Percentiles rank a stretch among this genome's conserved stretches.
Evolutionary conservation across 352 stramenopile genomes (phyloP).

Genomic region (Phytophthora niederhauseri): DNA sequence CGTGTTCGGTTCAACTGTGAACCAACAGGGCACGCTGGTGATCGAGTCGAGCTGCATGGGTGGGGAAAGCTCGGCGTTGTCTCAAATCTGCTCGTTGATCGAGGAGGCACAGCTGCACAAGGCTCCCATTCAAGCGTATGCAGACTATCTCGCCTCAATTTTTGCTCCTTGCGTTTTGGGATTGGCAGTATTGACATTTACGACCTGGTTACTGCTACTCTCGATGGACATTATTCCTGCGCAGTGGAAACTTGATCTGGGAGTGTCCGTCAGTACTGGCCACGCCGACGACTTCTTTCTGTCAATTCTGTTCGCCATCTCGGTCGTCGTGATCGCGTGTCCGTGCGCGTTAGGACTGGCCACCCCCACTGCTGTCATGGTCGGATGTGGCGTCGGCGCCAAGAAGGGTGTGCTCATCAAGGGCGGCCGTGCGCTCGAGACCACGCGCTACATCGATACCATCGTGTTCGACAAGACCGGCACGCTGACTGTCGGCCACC

Average conservation of each 20-base stretch:
- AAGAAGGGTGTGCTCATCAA: slow-evolving; percentile 92
- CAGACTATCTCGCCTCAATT: slow-evolving; percentile 49
- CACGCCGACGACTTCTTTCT: slow-evolving; percentile 72
- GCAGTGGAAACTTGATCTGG: slow-evolving; percentile 20
- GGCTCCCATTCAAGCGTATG: slow-evolving; percentile 87
- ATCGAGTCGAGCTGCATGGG: slow-evolving; percentile 86
- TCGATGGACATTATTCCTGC: slow-evolving; percentile 12
- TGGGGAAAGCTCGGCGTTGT: slow-evolving; percentile 67
- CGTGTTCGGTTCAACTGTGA: slow-evolving; percentile 88
- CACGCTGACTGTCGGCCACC: slow-evolving; percentile 88
- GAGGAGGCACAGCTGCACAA: slow-evolving; percentile 90
- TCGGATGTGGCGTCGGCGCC: slow-evolving; percentile 86
- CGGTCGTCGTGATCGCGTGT: slow-evolving; percentile 90
- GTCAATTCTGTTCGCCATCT: slow-evolving; percentile 74
- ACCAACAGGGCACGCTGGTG: slow-evolving; percentile 84
- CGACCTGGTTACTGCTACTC: slow-evolving; percentile 12
- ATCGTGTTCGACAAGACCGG: slow-evolving; percentile 96
- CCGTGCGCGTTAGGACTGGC: slow-evolving; percentile 85
- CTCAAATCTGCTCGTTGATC: slow-evolving; percentile 86
- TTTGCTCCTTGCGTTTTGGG: slow-evolving; percentile 37
- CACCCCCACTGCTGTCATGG: slow-evolving; percentile 89
- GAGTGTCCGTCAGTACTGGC: slow-evolving; percentile 40
- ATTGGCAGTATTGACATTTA: slow-evolving; percentile 13
- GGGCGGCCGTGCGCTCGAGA: slow-evolving; percentile 81
- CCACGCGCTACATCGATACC: slow-evolving; percentile 82